Percentiles rank a stretch among this genome's conserved stretches.
phyloP scores from a whole-genome alignment of 148 eudicot species.

The Spergularia bocconei region DNA sequence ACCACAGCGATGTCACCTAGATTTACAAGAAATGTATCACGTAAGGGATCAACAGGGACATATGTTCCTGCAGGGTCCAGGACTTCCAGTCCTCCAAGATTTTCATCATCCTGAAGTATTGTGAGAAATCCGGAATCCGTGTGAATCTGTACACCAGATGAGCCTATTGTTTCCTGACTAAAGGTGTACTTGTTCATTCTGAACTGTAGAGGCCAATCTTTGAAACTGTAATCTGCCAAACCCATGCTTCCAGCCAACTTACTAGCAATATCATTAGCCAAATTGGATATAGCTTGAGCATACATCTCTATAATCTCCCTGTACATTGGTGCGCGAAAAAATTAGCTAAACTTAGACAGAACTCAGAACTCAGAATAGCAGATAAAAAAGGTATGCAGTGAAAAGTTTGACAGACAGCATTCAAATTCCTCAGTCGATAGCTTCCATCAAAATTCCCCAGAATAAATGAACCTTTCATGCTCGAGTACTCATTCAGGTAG shows the following conservation, averaged over 20 bases:
- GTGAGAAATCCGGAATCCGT: slow-evolving; percentile 78
- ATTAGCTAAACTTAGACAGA: too few species aligned
- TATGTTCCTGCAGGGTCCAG: slow-evolving; percentile 50
- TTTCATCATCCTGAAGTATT: slow-evolving; percentile 72
- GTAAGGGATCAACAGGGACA: slow-evolving; percentile 52
- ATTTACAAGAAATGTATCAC: slow-evolving; percentile 60
- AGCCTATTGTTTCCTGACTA: slow-evolving; percentile 48
- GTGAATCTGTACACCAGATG: slow-evolving; percentile 63
- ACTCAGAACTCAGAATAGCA: too few species aligned
- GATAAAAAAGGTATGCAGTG: too few species aligned
- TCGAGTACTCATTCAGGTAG: too few species aligned
- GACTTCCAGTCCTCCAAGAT: slow-evolving; percentile 71
- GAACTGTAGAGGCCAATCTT: slow-evolving; percentile 64
- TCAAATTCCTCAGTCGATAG: too few species aligned
- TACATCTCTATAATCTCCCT: slow-evolving; percentile 53
- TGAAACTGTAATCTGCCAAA: slow-evolving; percentile 31
- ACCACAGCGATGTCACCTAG: slow-evolving; percentile 68
- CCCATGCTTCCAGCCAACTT: slow-evolving; percentile 53
- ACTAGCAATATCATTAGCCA: slow-evolving; percentile 38
- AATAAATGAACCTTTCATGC: too few species aligned
- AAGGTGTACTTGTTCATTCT: slow-evolving; percentile 71
- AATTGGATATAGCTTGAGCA: slow-evolving; percentile 48
- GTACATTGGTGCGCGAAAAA: not conserved
- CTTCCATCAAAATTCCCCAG: too few species aligned
- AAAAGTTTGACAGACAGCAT: too few species aligned